Evolutionary conservation across 2,329 filamentous ascomycete genomes (phyloP), one percentile per base, ranked within the genome.

Genomic region (Alternaria brassicicola): DNA sequence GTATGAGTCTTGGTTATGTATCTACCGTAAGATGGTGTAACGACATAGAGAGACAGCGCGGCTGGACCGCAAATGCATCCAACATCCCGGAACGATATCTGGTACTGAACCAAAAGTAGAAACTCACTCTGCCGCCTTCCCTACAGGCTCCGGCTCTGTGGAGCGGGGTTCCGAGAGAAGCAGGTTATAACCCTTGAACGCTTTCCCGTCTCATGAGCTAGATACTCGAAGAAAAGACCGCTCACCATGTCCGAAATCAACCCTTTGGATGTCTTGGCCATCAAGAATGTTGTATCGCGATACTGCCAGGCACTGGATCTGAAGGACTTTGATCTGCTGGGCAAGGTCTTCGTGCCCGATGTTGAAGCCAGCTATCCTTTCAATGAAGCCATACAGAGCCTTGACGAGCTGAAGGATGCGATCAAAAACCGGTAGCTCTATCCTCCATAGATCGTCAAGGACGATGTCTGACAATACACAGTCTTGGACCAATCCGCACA

Each of bases 231-330:
- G 3, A 9, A n/a, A 26, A 26, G 4, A 12, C 13, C 12, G 21
- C 21, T 12, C 30, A 46, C 9, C 26, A 70, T 68, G 66, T 47
- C 63, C n/a, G 41, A 51, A 3, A 19, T 64, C 26, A 73, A 67
- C 43, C 61, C 71, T 45, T 62, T 66, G 38, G 73, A 75, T 51
- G 19, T 66, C 45, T 52, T 78, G 42, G 77, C 78, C n/a, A 78
- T 82, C 63, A 73, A 72, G 39, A 81, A 81, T 62, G 71, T 72
- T 7, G 63, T 81, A 25, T 65, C 78, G 6, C 75, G 71, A 28
- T 82, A 81, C 65, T 81, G 79, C 66, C 72, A 80, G 39, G 79
- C 79, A 1, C 69, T 81, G 6, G 80, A 81, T 61, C 75, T 74
- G 15, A 81, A 81, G 57, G 56, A 78, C 52, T 80, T 78, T 47